Base-by-base conservation (phyloP, 2,329 filamentous ascomycete species). In the Thelonectria discophora region DNA sequence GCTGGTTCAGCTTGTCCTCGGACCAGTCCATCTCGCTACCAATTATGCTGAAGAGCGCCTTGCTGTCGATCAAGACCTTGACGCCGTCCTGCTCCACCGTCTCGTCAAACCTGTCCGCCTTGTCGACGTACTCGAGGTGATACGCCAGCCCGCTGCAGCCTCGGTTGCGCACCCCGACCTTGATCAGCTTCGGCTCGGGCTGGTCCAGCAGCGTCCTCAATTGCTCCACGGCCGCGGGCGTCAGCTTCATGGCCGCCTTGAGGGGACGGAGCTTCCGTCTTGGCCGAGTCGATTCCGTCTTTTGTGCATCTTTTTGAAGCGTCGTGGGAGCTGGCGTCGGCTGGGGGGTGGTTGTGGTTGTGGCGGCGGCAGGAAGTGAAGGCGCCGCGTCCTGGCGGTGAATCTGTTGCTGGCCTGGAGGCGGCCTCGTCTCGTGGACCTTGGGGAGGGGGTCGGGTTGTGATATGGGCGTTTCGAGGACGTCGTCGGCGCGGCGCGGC, bases 1-100 rank as follows among this genome's bases (percentile, higher is more conserved):
- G 85, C 78, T 94, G 87, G 76, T 90, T 97, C 66, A 99, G 80
- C 81, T 97, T 97, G 72, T 98, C 95, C 79, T 98, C 94, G 11
- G 94, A 85, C 94, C 94, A 99, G 75, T 99, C 95, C 95, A 99
- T 99, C 80, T 98, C 94, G 74, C 91, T 97, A 5, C 95, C 95
- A 71, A 99, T 97, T 55, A 99, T 98, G 78, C 94, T 98, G 76
- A 99, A 94, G 51, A 99, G 81, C 43, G 95, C 95, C 82, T 97
- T 98, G 83, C 92, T 97, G 77, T 99, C 95, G 59, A 99, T 95
- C 75, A 98, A 77, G 34, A 99, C 94, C 79, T 92, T 94, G 59
- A 99, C 94, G 0, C 94, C 95, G 72, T 98, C 95, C 76, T 99
- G 95, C 75, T 96, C 94, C 1, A 99, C 93, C 53, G 89, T 84